These are phyloP conservation scores for Eucalyptus regnans DNA, from an alignment of 345 rosid genomes.

Conservation along the genomic window DNA sequence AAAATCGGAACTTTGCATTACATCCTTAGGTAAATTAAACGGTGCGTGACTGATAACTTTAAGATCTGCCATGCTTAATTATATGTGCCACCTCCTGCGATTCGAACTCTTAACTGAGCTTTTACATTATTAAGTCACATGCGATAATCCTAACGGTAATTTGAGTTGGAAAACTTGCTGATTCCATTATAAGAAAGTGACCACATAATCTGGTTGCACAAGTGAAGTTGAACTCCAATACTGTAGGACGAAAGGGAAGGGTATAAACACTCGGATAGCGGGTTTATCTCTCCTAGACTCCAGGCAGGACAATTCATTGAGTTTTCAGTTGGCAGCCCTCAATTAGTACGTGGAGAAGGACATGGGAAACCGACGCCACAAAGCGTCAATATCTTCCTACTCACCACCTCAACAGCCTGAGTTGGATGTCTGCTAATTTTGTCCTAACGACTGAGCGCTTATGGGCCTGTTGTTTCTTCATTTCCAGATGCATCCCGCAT, in stretches of 20 bases:
- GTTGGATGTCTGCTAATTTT: neutral
- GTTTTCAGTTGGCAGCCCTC: neutral
- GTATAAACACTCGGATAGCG: neutral
- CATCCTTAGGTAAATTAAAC: neutral
- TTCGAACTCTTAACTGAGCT: neutral
- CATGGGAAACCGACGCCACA: neutral
- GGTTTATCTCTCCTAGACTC: neutral
- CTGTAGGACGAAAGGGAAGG: neutral
- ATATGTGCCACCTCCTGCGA: neutral
- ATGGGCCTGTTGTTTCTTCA: neutral
- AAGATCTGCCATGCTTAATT: neutral
- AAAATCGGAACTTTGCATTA: neutral
- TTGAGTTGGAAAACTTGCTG: neutral
- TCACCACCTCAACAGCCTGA: neutral
- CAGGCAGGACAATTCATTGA: neutral
- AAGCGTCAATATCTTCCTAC: neutral
- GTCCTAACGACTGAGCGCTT: neutral
- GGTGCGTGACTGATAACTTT: neutral
- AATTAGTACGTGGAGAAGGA: neutral
- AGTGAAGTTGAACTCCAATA: neutral
- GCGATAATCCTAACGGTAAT: neutral
- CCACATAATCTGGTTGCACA: neutral
- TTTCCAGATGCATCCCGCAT: neutral
- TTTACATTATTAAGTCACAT: neutral
- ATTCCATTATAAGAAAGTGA: neutral